A percentile compares a stretch with the other conserved stretches of the same genome.
phyloP scores from a whole-genome alignment of 2,329 filamentous ascomycete genomes.

The Scedosporium dehoogii region DNA sequence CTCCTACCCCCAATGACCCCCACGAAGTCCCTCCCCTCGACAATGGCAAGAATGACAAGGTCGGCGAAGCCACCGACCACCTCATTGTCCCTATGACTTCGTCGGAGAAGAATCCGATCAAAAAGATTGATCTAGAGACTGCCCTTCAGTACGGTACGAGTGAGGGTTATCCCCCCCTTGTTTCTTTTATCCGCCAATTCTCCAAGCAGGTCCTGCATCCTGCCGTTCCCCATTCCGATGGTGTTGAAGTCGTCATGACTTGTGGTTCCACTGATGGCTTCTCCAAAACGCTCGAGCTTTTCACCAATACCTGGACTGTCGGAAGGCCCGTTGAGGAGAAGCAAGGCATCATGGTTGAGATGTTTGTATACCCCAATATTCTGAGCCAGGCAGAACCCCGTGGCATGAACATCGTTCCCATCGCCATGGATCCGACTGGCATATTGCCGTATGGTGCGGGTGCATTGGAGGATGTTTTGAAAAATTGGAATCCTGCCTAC shows the following conservation, averaged over 20 bases:
- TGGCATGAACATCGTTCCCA: constrained; percentile 63
- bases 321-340: constrained; percentile 57
- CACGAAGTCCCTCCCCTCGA: constrained; percentile 19
- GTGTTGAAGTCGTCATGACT: constrained; percentile 69
- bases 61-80: constrained; percentile 32
- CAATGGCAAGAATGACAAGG: neutral
- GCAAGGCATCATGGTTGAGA: constrained; percentile 71
- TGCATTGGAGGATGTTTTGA: constrained; percentile 66
- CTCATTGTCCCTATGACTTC: constrained; percentile 63
- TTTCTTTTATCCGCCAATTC: constrained; percentile 71
- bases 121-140: constrained; percentile 70
- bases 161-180: constrained; percentile 69
- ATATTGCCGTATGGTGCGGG: constrained; percentile 67
- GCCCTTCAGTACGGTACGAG: constrained; percentile 84
- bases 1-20: constrained; percentile 56
- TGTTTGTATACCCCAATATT: constrained; percentile 72
- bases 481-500: constrained; percentile 67
- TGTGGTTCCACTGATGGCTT: constrained; percentile 82
- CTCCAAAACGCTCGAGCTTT: constrained; percentile 63
- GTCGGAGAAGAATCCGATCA: constrained; percentile 44
- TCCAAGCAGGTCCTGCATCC: constrained; percentile 68
- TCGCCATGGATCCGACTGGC: constrained; percentile 68
- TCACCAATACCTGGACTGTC: constrained; percentile 67
- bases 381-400: constrained; percentile 56
- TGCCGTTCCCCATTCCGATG: constrained; percentile 65